Base-by-base conservation (phyloP, 306 rosid genomes). In the Spatholobus suberectus region DNA sequence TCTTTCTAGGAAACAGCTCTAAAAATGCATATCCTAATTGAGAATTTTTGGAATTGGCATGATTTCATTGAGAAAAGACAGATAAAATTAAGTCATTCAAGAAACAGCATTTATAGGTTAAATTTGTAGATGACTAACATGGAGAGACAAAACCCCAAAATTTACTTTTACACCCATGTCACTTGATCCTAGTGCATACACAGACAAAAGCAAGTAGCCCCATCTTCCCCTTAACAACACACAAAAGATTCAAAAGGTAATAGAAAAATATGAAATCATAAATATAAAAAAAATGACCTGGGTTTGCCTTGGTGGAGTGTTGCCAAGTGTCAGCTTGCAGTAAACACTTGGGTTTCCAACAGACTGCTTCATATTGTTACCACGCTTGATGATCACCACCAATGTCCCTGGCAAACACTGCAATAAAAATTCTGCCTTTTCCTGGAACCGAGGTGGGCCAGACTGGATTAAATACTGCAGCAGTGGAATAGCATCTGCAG, bases 381-480 rank as follows among this genome's bases (percentile, higher is more conserved):
- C 99, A 21, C 97, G 94, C 80, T 96, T 94, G 77, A 94, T 90
- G 70, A 91, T 94, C 78, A 94, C 99, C 55, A 91, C 96, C 81
- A 96, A 83, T 63, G 99, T 94, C 81, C 98, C 98, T 0, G 97
- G 98, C 86, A 96, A 96, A 87, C 99, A 96, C 90, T 96, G 99
- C 89, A 96, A 91, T 43, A 96, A 83, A 89, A 94, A 92, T 35
- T 96, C 99, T 51, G 95, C 91, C 89, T 96, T 94, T 90, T 96
- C 99, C 82, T 96, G 99, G 86, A 96, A 96, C 73, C 99, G 89
- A 75, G 98, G 99, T 9, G 99, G 97, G 54, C 98, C 99, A 40
- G 98, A 96, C 90, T 96, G 99, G 83, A 92, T 94, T 82, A 96
- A 79, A 88, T 91, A 94, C 85, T 96, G 99, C 86, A 96, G 92